Base-by-base conservation (phyloP, 371 early-diverging fungal genomes). In the Mucor velutinosus region DNA sequence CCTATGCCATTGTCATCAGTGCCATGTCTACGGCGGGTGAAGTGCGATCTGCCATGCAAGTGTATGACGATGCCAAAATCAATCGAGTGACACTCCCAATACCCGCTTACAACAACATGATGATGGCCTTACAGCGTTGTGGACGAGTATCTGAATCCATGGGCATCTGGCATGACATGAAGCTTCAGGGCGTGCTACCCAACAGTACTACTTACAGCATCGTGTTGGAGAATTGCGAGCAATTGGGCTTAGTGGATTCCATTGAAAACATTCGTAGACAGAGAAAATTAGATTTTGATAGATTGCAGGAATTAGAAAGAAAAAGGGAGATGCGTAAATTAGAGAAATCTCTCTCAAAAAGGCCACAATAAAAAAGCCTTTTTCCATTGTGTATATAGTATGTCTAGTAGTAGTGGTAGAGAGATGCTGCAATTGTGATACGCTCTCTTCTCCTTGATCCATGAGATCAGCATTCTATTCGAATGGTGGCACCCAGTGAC, bases 101-200 rank as follows among this genome's bases (percentile, higher is more conserved):
- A 15, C 43, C 68, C 12, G 73, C 67, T 0, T 84, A 76, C 55
- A 84, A 81, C 41, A 53, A 59, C 21, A 62, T 77, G 12, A 78
- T 78, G 75, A 25, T 17, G 0, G 75, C 70, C 0, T 62, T 78
- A 11, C 72, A 75, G 21, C 53, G 53, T 1, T 65, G 64, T 7
- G 73, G 71, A 7, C 65, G 76, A 14, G 51, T 73, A n/a, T 66
- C 77, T 0, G 77, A 78, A 41, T 64, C 81, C n/a, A 75, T 81
- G 78, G 76, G 72, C n/a, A 67, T 84, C 5, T 84, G 82, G 82
- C 72, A 84, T 15, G 80, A 84, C 37, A 80, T 81, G 77, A 72
- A 74, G 12, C 53, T 66, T 0, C 39, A 58, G 12, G 32, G 63
- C 8, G 70, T 78, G 7, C 56, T 71, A 11, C 80, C 78, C 0